These are phyloP conservation scores for Xerocomus amazonicus DNA, from an alignment of 1,284 basidiomycete species.

Conservation along the genomic window DNA sequence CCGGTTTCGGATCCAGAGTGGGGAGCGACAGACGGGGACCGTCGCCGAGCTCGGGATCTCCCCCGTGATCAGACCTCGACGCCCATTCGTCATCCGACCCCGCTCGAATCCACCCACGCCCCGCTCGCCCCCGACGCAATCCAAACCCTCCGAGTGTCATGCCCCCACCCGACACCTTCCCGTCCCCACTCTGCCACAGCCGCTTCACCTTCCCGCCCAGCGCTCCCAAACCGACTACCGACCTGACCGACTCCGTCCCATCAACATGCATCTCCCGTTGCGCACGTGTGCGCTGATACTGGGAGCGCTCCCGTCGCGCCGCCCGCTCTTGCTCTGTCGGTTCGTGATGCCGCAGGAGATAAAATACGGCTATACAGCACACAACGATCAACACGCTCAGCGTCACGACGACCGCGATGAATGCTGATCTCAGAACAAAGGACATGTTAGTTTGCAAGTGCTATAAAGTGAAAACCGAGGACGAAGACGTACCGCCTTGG, in stretches of 20 bases:
- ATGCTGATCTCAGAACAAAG: constrained; percentile 32
- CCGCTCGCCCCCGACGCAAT: neutral
- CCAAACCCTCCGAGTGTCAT: neutral
- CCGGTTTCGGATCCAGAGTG: neutral
- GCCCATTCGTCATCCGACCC: constrained; percentile 40
- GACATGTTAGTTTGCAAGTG: too few relatives aligned
- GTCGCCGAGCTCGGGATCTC: neutral
- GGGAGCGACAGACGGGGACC: neutral
- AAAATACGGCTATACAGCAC: constrained; percentile 41
- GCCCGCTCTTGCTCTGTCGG: constrained; percentile 30
- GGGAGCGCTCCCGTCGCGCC: constrained; percentile 19
- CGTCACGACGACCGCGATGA: constrained; percentile 45
- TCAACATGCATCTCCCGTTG: neutral
- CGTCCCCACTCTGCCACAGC: constrained; percentile 16
- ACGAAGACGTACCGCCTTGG: constrained; percentile 36
- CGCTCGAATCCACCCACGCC: constrained; percentile 42
- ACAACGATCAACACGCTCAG: constrained; percentile 43
- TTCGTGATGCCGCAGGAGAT: constrained; percentile 42
- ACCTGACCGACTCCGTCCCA: constrained; percentile 3
- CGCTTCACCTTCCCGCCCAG: constrained; percentile 20
- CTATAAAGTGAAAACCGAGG: neutral
- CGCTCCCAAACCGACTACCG: constrained; percentile 1
- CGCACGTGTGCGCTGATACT: constrained; percentile 11
- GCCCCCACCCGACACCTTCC: neutral
- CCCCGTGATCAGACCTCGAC: constrained; percentile 23